phyloP scores from a whole-genome alignment of 441 rosid genomes.

The Macaranga tanarius region DNA sequence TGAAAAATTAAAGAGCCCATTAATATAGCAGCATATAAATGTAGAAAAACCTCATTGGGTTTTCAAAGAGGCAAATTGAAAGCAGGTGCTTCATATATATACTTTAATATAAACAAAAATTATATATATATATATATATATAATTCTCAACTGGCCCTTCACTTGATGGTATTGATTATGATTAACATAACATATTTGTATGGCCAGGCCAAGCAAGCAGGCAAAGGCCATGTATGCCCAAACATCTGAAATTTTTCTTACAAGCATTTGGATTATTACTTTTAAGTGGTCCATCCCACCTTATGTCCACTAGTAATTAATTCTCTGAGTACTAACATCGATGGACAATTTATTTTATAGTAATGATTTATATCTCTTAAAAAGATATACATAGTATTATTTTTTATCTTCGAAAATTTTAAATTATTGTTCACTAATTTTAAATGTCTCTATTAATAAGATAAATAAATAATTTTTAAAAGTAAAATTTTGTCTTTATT shows the following conservation, averaged over 20 bases:
- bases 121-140: neutral
- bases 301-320: conserved; percentile 7
- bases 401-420: no score
- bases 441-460: no score
- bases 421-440: no score
- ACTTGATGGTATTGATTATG: conserved; percentile 21
- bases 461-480: no score
- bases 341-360: neutral
- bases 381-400: no score
- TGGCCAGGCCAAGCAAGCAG: conserved; percentile 20
- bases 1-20: neutral
- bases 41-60: conserved; percentile 11
- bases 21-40: neutral
- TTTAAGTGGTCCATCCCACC: conserved; percentile 27
- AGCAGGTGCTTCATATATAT: conserved; percentile 11
- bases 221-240: conserved; percentile 24
- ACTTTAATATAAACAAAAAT: neutral
- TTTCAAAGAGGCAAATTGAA: conserved; percentile 13
- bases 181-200: conserved; percentile 22
- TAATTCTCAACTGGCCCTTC: neutral
- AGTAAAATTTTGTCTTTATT: no score
- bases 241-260: conserved; percentile 24
- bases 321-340: neutral
- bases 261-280: conserved; percentile 21
- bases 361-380: no score